Conservation (phyloP, 179 eudicot species). For the Gypsophila paniculata region DNA sequence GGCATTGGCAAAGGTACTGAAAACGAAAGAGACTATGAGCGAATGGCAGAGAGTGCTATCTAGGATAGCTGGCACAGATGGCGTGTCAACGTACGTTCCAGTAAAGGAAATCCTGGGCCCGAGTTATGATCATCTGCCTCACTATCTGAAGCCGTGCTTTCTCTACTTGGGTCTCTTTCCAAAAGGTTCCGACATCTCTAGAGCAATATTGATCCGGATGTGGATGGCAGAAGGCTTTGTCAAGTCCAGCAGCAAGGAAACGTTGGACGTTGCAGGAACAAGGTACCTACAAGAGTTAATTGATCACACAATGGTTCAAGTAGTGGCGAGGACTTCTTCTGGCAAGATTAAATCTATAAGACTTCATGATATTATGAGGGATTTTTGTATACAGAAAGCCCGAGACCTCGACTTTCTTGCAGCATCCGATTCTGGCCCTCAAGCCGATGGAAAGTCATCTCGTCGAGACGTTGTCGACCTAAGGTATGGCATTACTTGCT, state of each 20-base stretch:
- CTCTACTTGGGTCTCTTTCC: conserved; percentile 30
- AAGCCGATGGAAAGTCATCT: background rate
- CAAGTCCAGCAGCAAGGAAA: background rate
- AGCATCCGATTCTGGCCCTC: background rate
- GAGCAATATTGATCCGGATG: conserved; percentile 18
- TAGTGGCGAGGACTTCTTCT: conserved; percentile 13
- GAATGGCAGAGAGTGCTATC: conserved; percentile 30
- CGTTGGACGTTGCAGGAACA: conserved; percentile 20
- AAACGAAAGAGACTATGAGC: conserved; percentile 15
- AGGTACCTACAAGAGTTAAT: conserved; percentile 22
- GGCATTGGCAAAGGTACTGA: conserved; percentile 23
- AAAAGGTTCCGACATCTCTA: conserved; percentile 16
- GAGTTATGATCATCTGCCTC: conserved; percentile 25
- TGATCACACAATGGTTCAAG: conserved; percentile 31
- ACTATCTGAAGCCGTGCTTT: conserved; percentile 31
- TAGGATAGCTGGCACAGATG: conserved; percentile 7
- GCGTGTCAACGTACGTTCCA: conserved; percentile 16
- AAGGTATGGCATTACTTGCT: conserved; percentile 11
- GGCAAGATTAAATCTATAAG: conserved; percentile 20
- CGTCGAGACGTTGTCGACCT: conserved; percentile 26
- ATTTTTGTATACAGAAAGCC: conserved; percentile 26
- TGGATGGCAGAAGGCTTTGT: conserved; percentile 38
- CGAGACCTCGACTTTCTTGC: conserved; percentile 24
- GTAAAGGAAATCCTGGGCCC: conserved; percentile 22
- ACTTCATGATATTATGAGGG: conserved; percentile 34